Base-by-base conservation (phyloP, 345 rosid species). In the Erodium maritimum region DNA sequence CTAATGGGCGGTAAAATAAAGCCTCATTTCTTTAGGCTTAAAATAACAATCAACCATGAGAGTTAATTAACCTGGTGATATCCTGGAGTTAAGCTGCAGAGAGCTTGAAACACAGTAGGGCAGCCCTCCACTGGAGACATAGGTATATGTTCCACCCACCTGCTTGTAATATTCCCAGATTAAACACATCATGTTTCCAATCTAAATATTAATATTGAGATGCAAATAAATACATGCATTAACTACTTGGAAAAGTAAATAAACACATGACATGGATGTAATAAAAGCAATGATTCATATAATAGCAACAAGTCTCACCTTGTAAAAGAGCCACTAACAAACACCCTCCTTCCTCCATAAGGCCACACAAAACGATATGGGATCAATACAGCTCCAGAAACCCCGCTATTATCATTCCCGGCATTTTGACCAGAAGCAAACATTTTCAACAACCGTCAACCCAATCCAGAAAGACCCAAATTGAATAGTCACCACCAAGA, bases 121-220 rank as follows among this genome's bases (percentile, higher is more conserved):
- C 88, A 81, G 17, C 85, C 96, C 69, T 88, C 96, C 61, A 77
- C 62, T 17, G 88, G 90, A 33, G 94, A 82, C 95, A 88, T 79
- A 5, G 82, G 86, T 70, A 85, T 68, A 69, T 57, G 87, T 42
- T 88, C 93, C 18, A 75, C 59, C 95, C 90, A 85, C 71, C 95
- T 88, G 86, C 53, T 50, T 25, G 33, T 25, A 25, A 5, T 37
- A 37, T 37, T 37, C 6, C 8, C 46, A 37, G 33, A 25, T 11
- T 2, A 50, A 50, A 17, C 53, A 50, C 53, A 50, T 23, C 52
- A 64, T 19, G 61, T 20, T 54, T 17, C 59, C 23, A 58, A 55
- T 29, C 57, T 51, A 21, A 4, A 1, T 37, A 37, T 37, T 37
- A 25, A 25, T 25, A 7, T 25, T 25, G 46, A 37, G 10, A 37